Base-by-base conservation (phyloP, 2,329 filamentous ascomycete species). In the Thermochaetoides dissita region DNA sequence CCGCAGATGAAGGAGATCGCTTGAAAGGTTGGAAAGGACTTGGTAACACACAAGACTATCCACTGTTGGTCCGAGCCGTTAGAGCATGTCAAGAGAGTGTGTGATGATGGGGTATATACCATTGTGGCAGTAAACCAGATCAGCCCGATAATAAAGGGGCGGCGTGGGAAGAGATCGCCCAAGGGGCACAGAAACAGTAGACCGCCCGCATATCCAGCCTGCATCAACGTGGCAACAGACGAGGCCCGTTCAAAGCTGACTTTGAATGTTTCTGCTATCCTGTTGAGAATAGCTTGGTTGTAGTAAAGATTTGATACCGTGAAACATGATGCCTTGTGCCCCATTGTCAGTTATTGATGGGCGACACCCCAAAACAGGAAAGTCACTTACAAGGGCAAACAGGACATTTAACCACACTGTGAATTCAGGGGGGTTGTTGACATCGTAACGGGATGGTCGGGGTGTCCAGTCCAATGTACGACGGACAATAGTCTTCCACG, bases 281-380 rank as follows among this genome's bases (percentile, higher is more conserved):
- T 74, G 54, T 87, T 85, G 24, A 89, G 64, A 37, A 89, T 83
- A 0, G 84, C 82, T 53, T 88, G 83, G 45, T 74, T 84, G 59
- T 89, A 87, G 62, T 89, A 89, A 3, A 89, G 64, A 51, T 88
- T 88, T 11, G 83, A 83, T 6, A 88, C 84, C 1, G 81, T 84
- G 50, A 85, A 77, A 4, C 77, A 71, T 0, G 64, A 63, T 3
- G 71, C 61, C 71, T 74, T 17, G 10, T 11, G 8, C 8, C 17
- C 17, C 17, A 24, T 24, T 8, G 11, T 12, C 32, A 40, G 28
- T 29, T 34, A 30, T 24, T 29, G 34, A 7, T 29, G 10, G 17
- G 12, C 10, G 7, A n/a, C 10, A 30, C 11, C 28, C 8, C 10
- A n/a, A 7, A 6, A 28, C n/a, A 9, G 34, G 12, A 30, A n/a